Base-by-base conservation (phyloP, 257 asterid species). In the Cruciata laevipes region DNA sequence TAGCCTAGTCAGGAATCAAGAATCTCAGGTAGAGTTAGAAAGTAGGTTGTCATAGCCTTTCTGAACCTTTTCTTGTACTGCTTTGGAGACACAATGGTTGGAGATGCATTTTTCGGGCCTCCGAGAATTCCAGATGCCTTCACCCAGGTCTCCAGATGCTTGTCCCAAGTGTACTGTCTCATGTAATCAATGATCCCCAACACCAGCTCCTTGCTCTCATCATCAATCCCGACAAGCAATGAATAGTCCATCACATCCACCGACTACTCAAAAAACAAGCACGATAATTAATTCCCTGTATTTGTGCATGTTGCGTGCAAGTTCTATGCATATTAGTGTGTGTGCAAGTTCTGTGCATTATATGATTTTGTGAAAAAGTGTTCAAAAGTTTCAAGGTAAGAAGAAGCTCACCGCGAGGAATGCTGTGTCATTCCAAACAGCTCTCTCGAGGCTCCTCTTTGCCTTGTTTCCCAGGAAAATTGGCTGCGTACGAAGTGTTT, bases 81-180 rank as follows among this genome's bases (percentile, higher is more conserved):
- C 66, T 78, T 86, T 0, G 99, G 99, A n/a, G 96, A 94, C 65
- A 94, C 66, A 20, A 94, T 85, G 0, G 98, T 90, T 20, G 99
- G 99, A n/a, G 99, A 82, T 64, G 87, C 91, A 67, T 89, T 89
- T 73, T 75, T 94, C 2, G 91, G 96, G 13, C 98, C 96, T 52
- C 99, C 99, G 11, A 90, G 88, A 40, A 90, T 89, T 13, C 99
- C 99, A 11, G 96, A 82, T 0, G 96, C 89, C 75, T 90, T 89
- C 18, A 89, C 96, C 96, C 98, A 90, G 31, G 96, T 89, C 90
- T 94, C 99, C 83, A 90, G 68, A 49, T 88, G 99, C 85, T 94
- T 94, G 86, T 94, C 99, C 99, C 97, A 94, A 13, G 99, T 94
- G 60, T 90, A 94, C 31, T 90, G 98, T 66, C 99, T 90, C 93